Conservation (phyloP, 1,139 yeast genomes). For the Arxiozyma heterogenica region DNA sequence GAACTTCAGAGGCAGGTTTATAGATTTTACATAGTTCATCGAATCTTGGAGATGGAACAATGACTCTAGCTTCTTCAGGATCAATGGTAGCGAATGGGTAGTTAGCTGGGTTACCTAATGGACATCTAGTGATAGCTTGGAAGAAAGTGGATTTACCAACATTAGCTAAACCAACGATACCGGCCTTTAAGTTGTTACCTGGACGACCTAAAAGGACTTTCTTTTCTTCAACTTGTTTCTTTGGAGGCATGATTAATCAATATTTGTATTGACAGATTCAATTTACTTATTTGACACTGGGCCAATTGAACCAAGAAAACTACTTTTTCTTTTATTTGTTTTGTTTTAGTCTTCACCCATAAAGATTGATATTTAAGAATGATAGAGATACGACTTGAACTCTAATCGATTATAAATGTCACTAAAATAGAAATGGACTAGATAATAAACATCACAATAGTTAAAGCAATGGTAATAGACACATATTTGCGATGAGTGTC, state of each 20-base stretch:
- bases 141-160: slow-evolving; percentile 92
- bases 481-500: not conserved
- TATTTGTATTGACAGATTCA: not conserved
- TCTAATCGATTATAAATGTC: not conserved
- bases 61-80: slow-evolving; percentile 97
- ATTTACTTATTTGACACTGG: not conserved
- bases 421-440: too few relatives aligned
- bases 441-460: not conserved
- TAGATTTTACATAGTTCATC: slow-evolving; percentile 64
- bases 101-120: slow-evolving; percentile 96
- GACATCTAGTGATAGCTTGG: slow-evolving; percentile 82
- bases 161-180: slow-evolving; percentile 94
- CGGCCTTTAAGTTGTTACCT: slow-evolving; percentile 92
- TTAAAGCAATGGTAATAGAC: not conserved
- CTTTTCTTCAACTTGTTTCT: slow-evolving; percentile 83
- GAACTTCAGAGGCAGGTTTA: slow-evolving; percentile 80
- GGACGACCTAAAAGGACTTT: slow-evolving; percentile 94
- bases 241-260: slow-evolving; percentile 66
- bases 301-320: not conserved
- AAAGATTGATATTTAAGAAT: too few relatives aligned
- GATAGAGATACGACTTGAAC: not conserved
- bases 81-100: slow-evolving; percentile 98
- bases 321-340: too few relatives aligned
- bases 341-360: not conserved
- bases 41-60: slow-evolving; percentile 88